Percentiles rank a stretch among this genome's conserved stretches.
Conservation (phyloP, 1,284 basidiomycete genomes). For the Sporisorium reilianum region DNA sequence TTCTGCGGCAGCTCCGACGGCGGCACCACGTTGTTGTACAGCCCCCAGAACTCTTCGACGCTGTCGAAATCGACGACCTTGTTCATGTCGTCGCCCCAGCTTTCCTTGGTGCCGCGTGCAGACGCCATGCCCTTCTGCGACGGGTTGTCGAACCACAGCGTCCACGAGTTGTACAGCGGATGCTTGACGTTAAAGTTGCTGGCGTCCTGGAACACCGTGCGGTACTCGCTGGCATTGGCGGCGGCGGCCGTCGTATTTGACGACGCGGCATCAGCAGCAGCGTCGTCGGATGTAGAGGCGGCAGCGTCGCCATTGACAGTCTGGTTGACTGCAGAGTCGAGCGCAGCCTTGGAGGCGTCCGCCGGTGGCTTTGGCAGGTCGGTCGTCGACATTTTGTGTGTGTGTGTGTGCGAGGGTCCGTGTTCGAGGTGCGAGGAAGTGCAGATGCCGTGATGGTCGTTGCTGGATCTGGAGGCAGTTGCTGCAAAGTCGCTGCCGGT, state of each 20-base stretch:
- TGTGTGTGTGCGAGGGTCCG: background rate
- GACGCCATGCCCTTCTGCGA: constrained; percentile 59
- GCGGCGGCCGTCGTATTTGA: constrained; percentile 25
- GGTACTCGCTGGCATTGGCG: constrained; percentile 44
- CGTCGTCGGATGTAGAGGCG: constrained; percentile 17
- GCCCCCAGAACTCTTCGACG: constrained; percentile 70
- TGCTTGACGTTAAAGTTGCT: constrained; percentile 69
- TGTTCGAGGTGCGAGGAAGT: background rate
- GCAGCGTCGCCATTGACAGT: constrained; percentile 27
- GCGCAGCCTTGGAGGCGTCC: constrained; percentile 57
- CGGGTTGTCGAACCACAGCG: constrained; percentile 69
- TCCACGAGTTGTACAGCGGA: constrained; percentile 67
- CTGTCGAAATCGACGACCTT: constrained; percentile 66
- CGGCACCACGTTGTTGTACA: constrained; percentile 98
- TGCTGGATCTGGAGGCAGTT: background rate
- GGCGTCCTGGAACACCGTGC: constrained; percentile 67
- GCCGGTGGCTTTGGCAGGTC: constrained; percentile 55
- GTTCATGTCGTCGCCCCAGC: constrained; percentile 68
- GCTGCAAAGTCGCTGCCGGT: background rate
- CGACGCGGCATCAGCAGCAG: constrained; percentile 4
- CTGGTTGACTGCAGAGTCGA: constrained; percentile 54
- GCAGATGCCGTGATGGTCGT: background rate
- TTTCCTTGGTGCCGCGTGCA: constrained; percentile 64
- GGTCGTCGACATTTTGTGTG: constrained; percentile 34
- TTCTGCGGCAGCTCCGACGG: constrained; percentile 94